Percentiles rank a stretch among this genome's conserved stretches.
Evolutionary conservation across 192 early-diverging fungal species (phyloP).

Genomic region (Umbelopsis isabellina): DNA sequence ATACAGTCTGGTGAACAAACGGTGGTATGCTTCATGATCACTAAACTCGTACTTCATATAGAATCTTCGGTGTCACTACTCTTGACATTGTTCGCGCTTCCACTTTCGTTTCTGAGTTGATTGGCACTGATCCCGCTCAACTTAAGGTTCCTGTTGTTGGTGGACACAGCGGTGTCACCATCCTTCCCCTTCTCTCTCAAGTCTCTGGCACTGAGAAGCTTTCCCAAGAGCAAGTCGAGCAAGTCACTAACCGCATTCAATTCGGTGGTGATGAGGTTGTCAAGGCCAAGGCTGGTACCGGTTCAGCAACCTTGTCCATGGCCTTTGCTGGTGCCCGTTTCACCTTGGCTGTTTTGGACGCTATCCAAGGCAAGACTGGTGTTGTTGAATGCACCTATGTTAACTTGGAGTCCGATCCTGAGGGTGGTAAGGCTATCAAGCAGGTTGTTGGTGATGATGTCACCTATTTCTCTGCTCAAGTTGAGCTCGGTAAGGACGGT

Average conservation of each 20-base stretch:
- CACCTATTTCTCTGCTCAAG: slow-evolving; percentile 78
- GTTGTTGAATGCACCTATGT: slow-evolving; percentile 92
- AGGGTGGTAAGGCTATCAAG: slow-evolving; percentile 56
- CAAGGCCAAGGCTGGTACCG: slow-evolving; percentile 97
- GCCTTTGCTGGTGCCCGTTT: slow-evolving; percentile 90
- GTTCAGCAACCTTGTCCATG: slow-evolving; percentile 91
- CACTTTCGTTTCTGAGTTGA: slow-evolving; percentile 88
- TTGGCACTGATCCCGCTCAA: slow-evolving; percentile 66
- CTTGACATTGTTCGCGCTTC: slow-evolving; percentile 97
- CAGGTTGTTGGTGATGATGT: slow-evolving; percentile 49
- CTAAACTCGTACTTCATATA: slow-evolving; percentile 9
- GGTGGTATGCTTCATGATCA: neutral
- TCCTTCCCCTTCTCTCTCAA: slow-evolving; percentile 93
- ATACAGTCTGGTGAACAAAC: neutral
- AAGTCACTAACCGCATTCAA: slow-evolving; percentile 95
- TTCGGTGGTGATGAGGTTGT: slow-evolving; percentile 99
- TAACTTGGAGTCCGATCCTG: slow-evolving; percentile 58
- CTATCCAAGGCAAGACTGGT: slow-evolving; percentile 78
- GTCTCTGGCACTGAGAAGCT: slow-evolving; percentile 63
- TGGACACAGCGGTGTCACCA: slow-evolving; percentile 97
- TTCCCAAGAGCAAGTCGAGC: slow-evolving; percentile 84
- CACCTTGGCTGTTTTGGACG: slow-evolving; percentile 85
- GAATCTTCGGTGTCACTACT: slow-evolving; percentile 95
- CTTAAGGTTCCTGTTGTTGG: slow-evolving; percentile 89
- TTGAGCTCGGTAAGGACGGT: slow-evolving; percentile 83